phyloP scores from a whole-genome alignment of 2,329 filamentous ascomycete genomes.

The Colletotrichum sp. region DNA sequence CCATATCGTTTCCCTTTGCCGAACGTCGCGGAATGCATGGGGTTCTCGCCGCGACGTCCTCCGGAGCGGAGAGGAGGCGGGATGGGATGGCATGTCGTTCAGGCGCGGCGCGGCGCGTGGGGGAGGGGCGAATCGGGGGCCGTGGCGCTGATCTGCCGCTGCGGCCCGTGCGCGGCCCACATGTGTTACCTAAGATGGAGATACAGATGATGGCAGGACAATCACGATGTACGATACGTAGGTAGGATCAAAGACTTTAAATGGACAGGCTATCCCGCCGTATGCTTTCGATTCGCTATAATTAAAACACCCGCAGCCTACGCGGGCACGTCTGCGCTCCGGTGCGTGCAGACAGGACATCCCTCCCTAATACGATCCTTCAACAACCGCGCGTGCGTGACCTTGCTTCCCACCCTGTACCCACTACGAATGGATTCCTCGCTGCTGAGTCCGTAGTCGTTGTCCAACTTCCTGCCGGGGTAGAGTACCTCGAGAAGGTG shows the following conservation, averaged over 20 bases:
- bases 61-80: background rate
- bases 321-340: background rate
- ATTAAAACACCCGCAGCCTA: background rate
- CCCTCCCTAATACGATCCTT: constrained; percentile 71
- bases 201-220: background rate
- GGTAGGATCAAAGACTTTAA: background rate
- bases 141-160: background rate
- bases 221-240: no score
- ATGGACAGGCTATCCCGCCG: constrained; percentile 4
- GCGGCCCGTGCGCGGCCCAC: background rate
- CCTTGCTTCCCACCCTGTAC: constrained; percentile 81
- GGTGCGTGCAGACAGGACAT: constrained; percentile 61
- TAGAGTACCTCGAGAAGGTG: constrained; percentile 67
- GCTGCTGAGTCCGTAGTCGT: constrained; percentile 47
- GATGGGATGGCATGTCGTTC: background rate
- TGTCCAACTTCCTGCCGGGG: constrained; percentile 50
- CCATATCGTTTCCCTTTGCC: constrained; percentile 14
- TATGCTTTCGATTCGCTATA: background rate
- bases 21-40: constrained; percentile 18
- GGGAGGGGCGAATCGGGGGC: background rate
- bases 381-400: constrained; percentile 82
- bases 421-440: constrained; percentile 49
- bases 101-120: background rate
- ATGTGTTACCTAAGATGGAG: background rate
- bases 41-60: background rate